A percentile compares a stretch with the other conserved stretches of the same genome.
Conservation (phyloP, 2,329 filamentous ascomycete species). For the Claviceps pazoutovae region DNA sequence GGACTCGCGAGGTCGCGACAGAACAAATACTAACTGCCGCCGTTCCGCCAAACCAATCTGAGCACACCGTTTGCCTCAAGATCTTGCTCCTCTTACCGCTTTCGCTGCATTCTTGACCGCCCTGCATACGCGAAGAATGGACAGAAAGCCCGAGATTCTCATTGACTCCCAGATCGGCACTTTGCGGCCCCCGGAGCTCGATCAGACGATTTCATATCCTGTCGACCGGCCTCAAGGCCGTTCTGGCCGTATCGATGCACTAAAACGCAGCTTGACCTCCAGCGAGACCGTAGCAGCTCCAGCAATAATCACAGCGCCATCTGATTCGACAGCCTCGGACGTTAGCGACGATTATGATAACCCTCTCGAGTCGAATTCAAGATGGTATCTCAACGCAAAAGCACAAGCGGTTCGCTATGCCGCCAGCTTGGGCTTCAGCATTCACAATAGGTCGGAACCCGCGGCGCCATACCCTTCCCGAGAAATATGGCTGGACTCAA, state of each 20-base stretch:
- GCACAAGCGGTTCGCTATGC: conserved; percentile 30
- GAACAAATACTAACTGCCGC: too few relatives aligned
- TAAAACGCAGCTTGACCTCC: conserved; percentile 5
- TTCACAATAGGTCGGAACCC: conserved; percentile 27
- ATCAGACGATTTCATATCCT: background rate
- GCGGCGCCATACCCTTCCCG: conserved; percentile 23
- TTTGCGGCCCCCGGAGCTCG: background rate
- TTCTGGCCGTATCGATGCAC: conserved; percentile 5
- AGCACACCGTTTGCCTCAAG: too few relatives aligned
- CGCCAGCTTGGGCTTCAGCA: conserved; percentile 28
- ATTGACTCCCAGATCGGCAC: background rate
- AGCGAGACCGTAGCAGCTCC: background rate
- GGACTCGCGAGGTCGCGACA: too few relatives aligned
- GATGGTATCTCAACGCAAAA: conserved; percentile 29
- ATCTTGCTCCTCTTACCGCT: too few relatives aligned
- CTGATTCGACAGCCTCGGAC: conserved; percentile 17
- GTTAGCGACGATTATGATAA: conserved; percentile 27
- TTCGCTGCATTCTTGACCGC: background rate
- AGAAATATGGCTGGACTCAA: conserved; percentile 29
- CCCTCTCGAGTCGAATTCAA: conserved; percentile 27
- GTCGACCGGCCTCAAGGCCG: background rate
- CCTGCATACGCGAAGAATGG: background rate
- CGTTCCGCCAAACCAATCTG: too few relatives aligned
- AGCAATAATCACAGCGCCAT: conserved; percentile 2
- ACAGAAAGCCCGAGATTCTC: background rate